Evolutionary conservation across 345 rosid genomes (phyloP), one percentile per base, ranked within the genome.

Genomic region (Gossypium bickii): DNA sequence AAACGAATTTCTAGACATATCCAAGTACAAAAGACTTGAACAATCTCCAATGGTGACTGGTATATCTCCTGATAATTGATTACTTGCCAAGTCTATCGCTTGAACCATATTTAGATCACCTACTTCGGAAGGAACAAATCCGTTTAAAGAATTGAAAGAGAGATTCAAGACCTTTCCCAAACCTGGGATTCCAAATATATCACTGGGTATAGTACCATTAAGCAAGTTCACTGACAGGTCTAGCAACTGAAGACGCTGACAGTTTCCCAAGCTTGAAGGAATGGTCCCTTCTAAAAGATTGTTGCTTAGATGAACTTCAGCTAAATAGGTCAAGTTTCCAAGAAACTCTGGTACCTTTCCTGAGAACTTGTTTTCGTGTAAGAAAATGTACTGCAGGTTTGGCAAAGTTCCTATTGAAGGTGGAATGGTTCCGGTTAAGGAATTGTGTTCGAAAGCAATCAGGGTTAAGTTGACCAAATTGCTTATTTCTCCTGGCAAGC

Each of bases 241-340:
- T 0, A 80, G 45, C 17, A 9, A 5, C 45, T 9, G 60, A 27
- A 80, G 55, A 22, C 9, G 16, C 29, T 57, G 73, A 52, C 69
- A 48, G 17, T 65, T 3, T 11, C 76, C 73, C 12, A 79, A 73
- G 63, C 73, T 79, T 9, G n/a, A 48, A 18, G 82, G 79, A 48
- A 79, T 48, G 11, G 41, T 65, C 56, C 79, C 79, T 43, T 25
- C 68, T 43, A 79, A 61, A 34, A 17, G 71, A 64, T 79, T 79
- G 52, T 61, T 44, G 43, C 71, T 3, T 41, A 79, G 27, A 16
- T 29, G 8, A 11, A 79, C 52, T 0, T 0, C 1, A 0, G 34
- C 0, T 12, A 76, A 47, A 5, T 29, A 12, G 1, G 60, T 64
- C 27, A 76, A 47, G 61, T 65, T 71, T n/a, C 76, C 79, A 2